These are phyloP conservation scores for Nicotiana attenuata DNA, from an alignment of 257 asterid genomes.

Conservation along the genomic window DNA sequence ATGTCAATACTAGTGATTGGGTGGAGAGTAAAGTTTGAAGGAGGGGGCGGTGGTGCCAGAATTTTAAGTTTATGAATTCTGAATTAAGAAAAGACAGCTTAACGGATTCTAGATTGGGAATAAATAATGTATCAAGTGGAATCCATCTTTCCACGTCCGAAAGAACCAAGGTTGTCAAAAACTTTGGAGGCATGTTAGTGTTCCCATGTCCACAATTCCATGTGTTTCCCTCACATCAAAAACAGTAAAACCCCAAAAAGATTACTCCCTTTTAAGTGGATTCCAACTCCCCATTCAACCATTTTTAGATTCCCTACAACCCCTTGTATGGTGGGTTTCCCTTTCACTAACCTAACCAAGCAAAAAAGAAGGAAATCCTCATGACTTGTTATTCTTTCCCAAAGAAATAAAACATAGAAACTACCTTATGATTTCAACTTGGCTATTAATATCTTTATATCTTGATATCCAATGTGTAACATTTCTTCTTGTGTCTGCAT, in stretches of 20 bases:
- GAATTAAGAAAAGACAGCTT: too few relatives aligned
- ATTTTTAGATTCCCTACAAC: constrained; percentile 32
- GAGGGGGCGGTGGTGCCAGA: constrained; percentile 7
- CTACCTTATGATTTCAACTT: neutral
- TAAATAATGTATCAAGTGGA: constrained; percentile 35
- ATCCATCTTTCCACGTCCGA: constrained; percentile 53
- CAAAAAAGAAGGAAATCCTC: neutral
- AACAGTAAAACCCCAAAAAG: neutral
- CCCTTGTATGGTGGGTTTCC: constrained; percentile 48
- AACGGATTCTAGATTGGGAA: too few relatives aligned
- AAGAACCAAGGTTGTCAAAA: constrained; percentile 37
- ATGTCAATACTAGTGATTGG: constrained; percentile 15
- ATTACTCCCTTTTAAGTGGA: constrained; percentile 41
- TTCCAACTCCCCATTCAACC: constrained; percentile 71
- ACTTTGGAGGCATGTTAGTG: constrained; percentile 44
- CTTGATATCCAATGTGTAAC: constrained; percentile 15
- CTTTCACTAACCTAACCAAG: constrained; percentile 43
- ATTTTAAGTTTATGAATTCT: too few relatives aligned
- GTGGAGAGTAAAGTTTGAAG: neutral
- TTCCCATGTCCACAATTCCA: constrained; percentile 42
- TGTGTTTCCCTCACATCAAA: constrained; percentile 40
- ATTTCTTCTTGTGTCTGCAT: constrained; percentile 18
- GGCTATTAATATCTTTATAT: constrained; percentile 14
- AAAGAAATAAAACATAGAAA: neutral
- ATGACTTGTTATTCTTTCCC: neutral